Base-by-base conservation (phyloP, 2,329 filamentous ascomycete species). In the Phialophora macrospora region DNA sequence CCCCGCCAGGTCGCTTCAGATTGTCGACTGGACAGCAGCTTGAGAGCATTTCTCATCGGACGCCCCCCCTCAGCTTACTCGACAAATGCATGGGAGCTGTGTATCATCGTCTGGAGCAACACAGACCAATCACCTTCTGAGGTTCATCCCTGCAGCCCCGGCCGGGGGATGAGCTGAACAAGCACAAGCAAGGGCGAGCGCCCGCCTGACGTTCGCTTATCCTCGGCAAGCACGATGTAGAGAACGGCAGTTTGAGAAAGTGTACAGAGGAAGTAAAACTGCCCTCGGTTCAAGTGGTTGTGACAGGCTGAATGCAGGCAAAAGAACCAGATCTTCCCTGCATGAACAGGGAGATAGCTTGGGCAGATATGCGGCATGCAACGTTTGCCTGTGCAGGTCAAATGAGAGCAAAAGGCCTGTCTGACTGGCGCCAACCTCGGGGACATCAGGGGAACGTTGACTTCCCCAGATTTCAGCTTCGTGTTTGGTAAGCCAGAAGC, bases 301-400 rank as follows among this genome's bases (percentile, higher is more conserved):
- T 22, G 20, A 22, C 38, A 7, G 48, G 48, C 24, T 14, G 5
- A 24, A 22, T 51, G 48, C 48, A 51, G 22, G 48, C 48, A 24
- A 26, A 28, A 24, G 48, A 51, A 51, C 20, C 48, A 51, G 48
- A 51, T 51, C 48, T 51, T 28, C 48, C 48, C 24, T 51, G 48
- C 48, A 51, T 51, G 48, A 51, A 51, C 48, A 51, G 48, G 48
- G 7, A 51, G 48, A 51, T 51, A 17, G 48, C 20, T 51, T 26
- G 48, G 48, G 48, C 48, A 51, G 48, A 51, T 51, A 28, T 51
- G 48, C 24, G 9, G 48, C 48, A 26, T 22, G 9, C 20, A 26
- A 1, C n/a, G 24, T 5, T 51, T 17, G 12, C 48, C 20, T 22
- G 24, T 51, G 48, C 48, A 51, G 20, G 9, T 51, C 20, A 17